phyloP scores from a whole-genome alignment of 371 early-diverging fungal genomes.

The Fennellomyces sp. region DNA sequence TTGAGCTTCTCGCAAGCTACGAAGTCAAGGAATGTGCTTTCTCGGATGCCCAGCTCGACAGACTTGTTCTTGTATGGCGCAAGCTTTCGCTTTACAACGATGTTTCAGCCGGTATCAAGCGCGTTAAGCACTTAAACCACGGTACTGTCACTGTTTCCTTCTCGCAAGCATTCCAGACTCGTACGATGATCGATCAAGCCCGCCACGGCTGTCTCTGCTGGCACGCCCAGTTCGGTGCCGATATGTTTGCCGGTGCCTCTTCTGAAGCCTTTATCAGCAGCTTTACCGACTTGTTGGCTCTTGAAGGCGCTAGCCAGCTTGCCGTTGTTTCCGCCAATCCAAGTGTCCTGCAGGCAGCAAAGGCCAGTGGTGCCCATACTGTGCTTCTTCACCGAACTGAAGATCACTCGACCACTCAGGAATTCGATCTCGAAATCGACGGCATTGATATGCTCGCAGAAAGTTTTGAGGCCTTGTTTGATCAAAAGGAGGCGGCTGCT shows the following conservation, averaged over 20 bases:
- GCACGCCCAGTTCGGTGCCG: constrained; percentile 46
- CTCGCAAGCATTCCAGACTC: constrained; percentile 35
- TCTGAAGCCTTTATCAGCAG: constrained; percentile 22
- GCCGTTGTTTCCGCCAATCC: constrained; percentile 44
- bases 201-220: constrained; percentile 44
- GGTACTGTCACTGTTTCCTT: constrained; percentile 36
- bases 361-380: constrained; percentile 32
- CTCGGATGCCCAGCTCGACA: constrained; percentile 22
- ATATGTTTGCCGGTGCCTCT: constrained; percentile 29
- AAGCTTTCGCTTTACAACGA: constrained; percentile 34
- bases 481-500: constrained; percentile 22
- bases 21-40: constrained; percentile 21
- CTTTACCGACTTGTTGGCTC: constrained; percentile 29
- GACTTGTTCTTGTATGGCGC: constrained; percentile 31
- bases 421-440: constrained; percentile 33
- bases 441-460: constrained; percentile 47
- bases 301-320: constrained; percentile 29
- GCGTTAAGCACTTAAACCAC: constrained; percentile 31
- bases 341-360: constrained; percentile 30
- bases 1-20: constrained; percentile 24
- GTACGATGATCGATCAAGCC: constrained; percentile 43
- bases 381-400: constrained; percentile 31
- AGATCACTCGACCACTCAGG: not conserved
- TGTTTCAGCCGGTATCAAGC: constrained; percentile 32
- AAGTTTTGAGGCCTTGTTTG: constrained; percentile 41